Conservation (phyloP, 768 basidiomycete species). For the Rhizopogon sp. region DNA sequence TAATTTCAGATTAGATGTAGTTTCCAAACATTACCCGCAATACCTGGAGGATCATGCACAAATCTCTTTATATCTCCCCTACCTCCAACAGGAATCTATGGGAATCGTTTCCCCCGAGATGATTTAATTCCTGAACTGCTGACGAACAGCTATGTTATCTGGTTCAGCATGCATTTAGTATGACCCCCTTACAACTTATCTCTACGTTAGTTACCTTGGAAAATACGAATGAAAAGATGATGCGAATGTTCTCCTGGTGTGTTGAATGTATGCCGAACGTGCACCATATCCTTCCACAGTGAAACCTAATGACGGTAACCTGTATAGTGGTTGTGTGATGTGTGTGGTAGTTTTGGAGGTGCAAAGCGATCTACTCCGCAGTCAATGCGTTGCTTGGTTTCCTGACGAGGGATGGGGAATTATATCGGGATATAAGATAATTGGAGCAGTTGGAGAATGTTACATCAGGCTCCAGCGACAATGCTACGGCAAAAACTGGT, state of each 20-base stretch:
- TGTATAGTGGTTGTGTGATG: constrained; percentile 17
- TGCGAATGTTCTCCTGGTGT: constrained; percentile 43
- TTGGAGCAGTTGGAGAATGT: too few relatives aligned
- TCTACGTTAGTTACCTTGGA: constrained; percentile 81
- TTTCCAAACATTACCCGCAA: too few relatives aligned
- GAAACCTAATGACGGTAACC: constrained; percentile 24
- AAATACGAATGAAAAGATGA: constrained; percentile 67
- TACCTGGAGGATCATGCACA: too few relatives aligned
- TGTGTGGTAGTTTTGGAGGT: too few relatives aligned
- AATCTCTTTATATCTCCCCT: too few relatives aligned
- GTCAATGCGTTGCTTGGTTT: constrained; percentile 66
- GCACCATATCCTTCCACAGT: constrained; percentile 58
- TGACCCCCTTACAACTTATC: constrained; percentile 54
- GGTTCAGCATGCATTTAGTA: too few relatives aligned
- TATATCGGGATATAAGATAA: too few relatives aligned
- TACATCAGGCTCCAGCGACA: too few relatives aligned
- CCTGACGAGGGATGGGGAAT: constrained; percentile 25
- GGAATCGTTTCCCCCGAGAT: constrained; percentile 1
- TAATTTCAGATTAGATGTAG: too few relatives aligned
- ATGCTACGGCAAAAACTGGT: too few relatives aligned
- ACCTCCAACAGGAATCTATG: constrained; percentile 35
- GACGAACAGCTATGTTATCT: background rate
- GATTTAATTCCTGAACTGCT: constrained; percentile 23
- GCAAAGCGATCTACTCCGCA: constrained; percentile 30
- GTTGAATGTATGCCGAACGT: constrained; percentile 52